These are phyloP conservation scores for Blastobotrys muscicola DNA, from an alignment of 805 yeast species.

Conservation along the genomic window DNA sequence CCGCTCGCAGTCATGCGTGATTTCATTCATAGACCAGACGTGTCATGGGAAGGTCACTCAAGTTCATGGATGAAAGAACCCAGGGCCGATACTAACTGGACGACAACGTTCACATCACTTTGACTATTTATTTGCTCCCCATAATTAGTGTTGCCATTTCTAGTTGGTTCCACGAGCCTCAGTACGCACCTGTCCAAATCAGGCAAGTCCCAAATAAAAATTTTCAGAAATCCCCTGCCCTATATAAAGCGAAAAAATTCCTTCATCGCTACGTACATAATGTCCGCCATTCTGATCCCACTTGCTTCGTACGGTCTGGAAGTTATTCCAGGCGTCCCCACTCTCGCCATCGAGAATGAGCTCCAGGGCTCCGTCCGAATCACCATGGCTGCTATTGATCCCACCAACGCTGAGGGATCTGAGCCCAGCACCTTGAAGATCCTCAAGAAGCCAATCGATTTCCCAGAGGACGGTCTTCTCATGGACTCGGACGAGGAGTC, in stretches of 20 bases:
- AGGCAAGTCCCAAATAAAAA: not conserved
- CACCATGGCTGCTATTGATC: constrained; percentile 93
- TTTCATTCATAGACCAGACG: too few species aligned
- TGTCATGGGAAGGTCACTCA: too few species aligned
- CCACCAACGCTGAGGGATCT: constrained; percentile 61
- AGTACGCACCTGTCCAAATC: not conserved
- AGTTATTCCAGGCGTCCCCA: constrained; percentile 78
- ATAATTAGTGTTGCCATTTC: too few species aligned
- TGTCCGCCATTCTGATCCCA: constrained; percentile 43
- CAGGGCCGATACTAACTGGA: too few species aligned
- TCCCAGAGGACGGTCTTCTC: constrained; percentile 18
- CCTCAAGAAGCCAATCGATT: constrained; percentile 52
- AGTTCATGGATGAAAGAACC: too few species aligned
- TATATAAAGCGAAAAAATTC: not conserved
- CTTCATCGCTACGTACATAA: not conserved
- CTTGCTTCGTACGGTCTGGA: constrained; percentile 80
- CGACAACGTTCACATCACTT: too few species aligned
- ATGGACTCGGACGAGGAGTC: constrained; percentile 23
- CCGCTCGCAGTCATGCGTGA: too few species aligned
- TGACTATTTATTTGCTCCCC: too few species aligned
- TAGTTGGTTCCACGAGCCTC: too few species aligned
- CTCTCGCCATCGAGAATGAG: constrained; percentile 76
- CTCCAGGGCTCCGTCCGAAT: constrained; percentile 84
- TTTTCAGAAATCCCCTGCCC: not conserved
- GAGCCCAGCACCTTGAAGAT: constrained; percentile 82